Evolutionary conservation across 2,329 filamentous ascomycete genomes (phyloP).

Genomic region (Alternaria panax): DNA sequence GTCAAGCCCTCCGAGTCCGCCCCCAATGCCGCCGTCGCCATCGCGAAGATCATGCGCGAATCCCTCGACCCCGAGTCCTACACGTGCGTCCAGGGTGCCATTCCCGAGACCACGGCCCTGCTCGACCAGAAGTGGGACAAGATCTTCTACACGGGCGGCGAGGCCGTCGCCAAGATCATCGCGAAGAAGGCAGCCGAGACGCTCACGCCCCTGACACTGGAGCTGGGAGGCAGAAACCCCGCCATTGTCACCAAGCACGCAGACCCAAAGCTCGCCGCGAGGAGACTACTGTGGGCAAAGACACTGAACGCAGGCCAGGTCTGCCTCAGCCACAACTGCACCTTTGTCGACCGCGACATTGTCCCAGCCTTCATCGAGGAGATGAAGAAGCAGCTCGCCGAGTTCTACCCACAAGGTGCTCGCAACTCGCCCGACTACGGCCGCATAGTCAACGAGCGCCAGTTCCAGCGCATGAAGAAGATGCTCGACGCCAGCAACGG

Average conservation of each 20-base stretch:
- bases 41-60: constrained; percentile 79
- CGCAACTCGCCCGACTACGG: constrained; percentile 79
- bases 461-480: constrained; percentile 84
- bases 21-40: constrained; percentile 75
- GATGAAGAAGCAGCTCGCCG: constrained; percentile 72
- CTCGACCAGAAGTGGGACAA: constrained; percentile 95
- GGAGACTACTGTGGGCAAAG: constrained; percentile 89
- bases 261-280: constrained; percentile 79
- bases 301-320: constrained; percentile 85
- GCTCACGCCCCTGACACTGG: constrained; percentile 81
- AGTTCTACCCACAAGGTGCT: constrained; percentile 85
- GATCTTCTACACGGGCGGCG: constrained; percentile 93
- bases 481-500: constrained; percentile 88
- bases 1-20: constrained; percentile 90
- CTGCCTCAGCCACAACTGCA: constrained; percentile 93
- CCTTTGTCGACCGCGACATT: constrained; percentile 78
- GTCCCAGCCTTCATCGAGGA: constrained; percentile 75
- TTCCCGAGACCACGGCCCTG: constrained; percentile 81
- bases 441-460: constrained; percentile 79
- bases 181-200: constrained; percentile 62
- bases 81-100: constrained; percentile 77
- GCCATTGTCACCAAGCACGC: constrained; percentile 88
- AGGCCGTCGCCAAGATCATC: constrained; percentile 70
- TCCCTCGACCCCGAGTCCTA: constrained; percentile 81
- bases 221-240: constrained; percentile 91